Base-by-base conservation (phyloP, 805 yeast species). In the Kluyveromyces wickerhamii region DNA sequence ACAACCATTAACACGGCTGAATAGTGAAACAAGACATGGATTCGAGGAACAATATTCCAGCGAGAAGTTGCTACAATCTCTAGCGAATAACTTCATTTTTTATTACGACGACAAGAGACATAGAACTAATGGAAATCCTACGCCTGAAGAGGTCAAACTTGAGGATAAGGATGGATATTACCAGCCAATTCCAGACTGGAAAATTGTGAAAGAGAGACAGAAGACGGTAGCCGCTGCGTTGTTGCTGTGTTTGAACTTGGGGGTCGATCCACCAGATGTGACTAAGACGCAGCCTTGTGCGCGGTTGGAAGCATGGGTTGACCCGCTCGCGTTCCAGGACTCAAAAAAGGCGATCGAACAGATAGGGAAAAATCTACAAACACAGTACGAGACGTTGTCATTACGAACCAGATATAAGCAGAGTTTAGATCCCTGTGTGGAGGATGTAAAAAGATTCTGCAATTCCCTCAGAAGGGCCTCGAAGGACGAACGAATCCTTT, bases 261-360 rank as follows among this genome's bases (percentile, higher is more conserved):
- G 97, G 7, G 96, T 92, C 2, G 97, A 89, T 47, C 98, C 98
- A 2, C 98, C 98, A 1, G 98, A 92, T 59, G 77, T 88, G 18
- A 76, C 84, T 53, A 85, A 87, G 54, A 86, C 96, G 0, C 86
- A 83, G 42, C 96, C 96, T 1, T 83, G 94, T 49, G 96, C 98
- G 1, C 77, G 79, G 45, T 61, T 79, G 26, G 98, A 92, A 63
- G 82, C 96, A 1, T 89, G 96, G 86, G 76, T 88, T 8, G 95
- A 92, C 54, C 96, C 97, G 0, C 63, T 82, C 16, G 67, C 77
- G 7, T 79, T 76, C 47, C 72, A 79, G 21, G 97, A 88, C 52
- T 77, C 94, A 0, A 85, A 85, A 54, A 86, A 86, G 59, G 96
- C 96, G 14, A 72, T 88, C 27, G 96, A 87, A 54, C 78, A 80